Evolutionary conservation across 2,329 filamentous ascomycete species (phyloP), one percentile per base, ranked within the genome.

Genomic region (Alternaria infectoria): DNA sequence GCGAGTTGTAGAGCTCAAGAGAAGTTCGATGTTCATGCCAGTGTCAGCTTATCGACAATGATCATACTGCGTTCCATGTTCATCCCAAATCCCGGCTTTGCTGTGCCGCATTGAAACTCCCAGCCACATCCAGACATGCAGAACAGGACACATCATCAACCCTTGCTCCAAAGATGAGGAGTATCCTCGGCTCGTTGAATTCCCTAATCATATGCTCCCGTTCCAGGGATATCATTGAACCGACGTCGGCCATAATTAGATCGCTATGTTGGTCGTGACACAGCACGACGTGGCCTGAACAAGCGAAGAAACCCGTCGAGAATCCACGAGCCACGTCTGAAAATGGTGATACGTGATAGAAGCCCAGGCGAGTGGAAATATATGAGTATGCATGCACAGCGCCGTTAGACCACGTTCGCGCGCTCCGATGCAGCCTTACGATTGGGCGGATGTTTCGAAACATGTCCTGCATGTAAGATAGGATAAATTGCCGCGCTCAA

Each of bases 401-500:
- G 50, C 32, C 25, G 50, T 60, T 25, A 21, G 25, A 59, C 44
- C 25, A 58, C 23, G 65, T 67, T 54, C 45, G 21, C 54, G 58
- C 57, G 60, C 59, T 54, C 57, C 47, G 26, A 57, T 11, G 15
- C 15, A 15, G 19, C 15, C 3, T 36, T 62, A 9, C 66, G 21
- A 75, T 74, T 74, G 36, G 73, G 47, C 62, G 70, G 67, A 69
- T 71, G 72, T 76, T 76, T 75, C 68, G 59, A 74, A 76, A 72
- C 68, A 30, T 60, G 64, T 64, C 28, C 54, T 69, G 68, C 66
- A 65, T 30, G 70, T 69, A 47, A 67, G 67, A 67, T 64, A 43
- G 51, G 54, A 28, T 57, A 59, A 59, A 68, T 54, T 63, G 25
- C 45, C 52, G 55, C 59, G 21, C 54, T 23, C 52, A 46, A 44